Base-by-base conservation (phyloP, 768 basidiomycete genomes). In the Trametopsis cervina region DNA sequence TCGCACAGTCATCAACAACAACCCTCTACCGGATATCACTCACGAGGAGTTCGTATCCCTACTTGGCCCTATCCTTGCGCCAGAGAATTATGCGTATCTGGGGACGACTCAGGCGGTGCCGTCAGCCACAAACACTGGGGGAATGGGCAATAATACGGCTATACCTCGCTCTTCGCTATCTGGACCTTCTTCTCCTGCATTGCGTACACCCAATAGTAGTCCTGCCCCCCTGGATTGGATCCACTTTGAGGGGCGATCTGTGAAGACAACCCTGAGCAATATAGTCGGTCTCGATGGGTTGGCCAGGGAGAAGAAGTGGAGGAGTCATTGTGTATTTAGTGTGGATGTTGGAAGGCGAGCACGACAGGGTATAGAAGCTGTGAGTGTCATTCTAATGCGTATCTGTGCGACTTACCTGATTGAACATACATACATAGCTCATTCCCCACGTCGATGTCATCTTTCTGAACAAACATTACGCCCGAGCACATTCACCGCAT, bases 181-280 rank as follows among this genome's bases (percentile, higher is more conserved):
- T 5, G 53, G 54, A 38, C 59, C 57, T 4, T 49, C 55, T 0
- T 21, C 61, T 10, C 27, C 55, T 17, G 54, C 69, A 22, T 64
- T 66, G 0, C 68, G 69, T 20, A 57, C 49, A 23, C 60, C 68
- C 40, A 70, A 73, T 6, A 73, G 76, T 51, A 82, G 78, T 42
- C 82, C 83, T 0, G 85, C 88, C 0, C 89, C 88, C 0, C 85
- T 91, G 45, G 85, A 91, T 54, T 89, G 89, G 86, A 66, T 92
- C 4, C 88, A 91, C 58, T 86, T 92, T 51, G 89, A 91, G 56
- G 89, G 88, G 3, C 71, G 89, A 2, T 83, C 78, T 0, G 80
- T 85, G 25, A 87, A 85, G 63, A 89, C 85, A 9, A 91, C 88
- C 3, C 64, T 87, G 22, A 81, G 71, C 55, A 91, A 91, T 58